Base-by-base conservation (phyloP, 2,329 filamentous ascomycete genomes). In the Cladophialophora psammophila region DNA sequence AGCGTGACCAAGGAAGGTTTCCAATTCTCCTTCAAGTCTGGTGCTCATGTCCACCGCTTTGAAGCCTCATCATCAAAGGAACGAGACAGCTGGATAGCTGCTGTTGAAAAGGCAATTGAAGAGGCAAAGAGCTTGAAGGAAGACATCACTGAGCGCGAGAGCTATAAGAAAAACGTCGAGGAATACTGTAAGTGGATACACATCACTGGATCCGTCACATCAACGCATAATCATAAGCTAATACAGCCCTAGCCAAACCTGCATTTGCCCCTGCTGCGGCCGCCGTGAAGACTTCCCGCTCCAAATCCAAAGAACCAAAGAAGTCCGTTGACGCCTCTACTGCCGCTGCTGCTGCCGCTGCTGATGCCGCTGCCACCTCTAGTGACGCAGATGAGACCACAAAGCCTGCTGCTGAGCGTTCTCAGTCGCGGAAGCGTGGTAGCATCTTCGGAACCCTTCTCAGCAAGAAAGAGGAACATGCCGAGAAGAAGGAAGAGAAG, bases 1-100 rank as follows among this genome's bases (percentile, higher is more conserved):
- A 92, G 96, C 78, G 86, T 96, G 66, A 86, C 87, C 78, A 88
- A 89, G 79, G 91, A 93, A 70, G 91, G 93, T 68, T 77, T 86
- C 72, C 94, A 95, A 82, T 97, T 99, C 85, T 84, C 88, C 77
- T 91, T 98, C 85, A 92, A 90, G 78, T 82, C 91, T 77, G 89
- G 91, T 81, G 91, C 91, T 74, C 90, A 96, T 83, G 96, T 97
- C 88, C 93, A 97, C 87, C 87, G 87, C 68, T 97, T 99, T 86
- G 94, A 97, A 87, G 92, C 94, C 65, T 76, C 84, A 75, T 90
- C 77, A 75, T 75, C 87, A 57, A 83, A 88, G 67, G 93, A 97
- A 83, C 93, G 94, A 78, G 93, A 97, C 80, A 92, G 91, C 86
- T 98, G 95, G 95, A 88, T 96, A 75, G 83, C 88, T 70, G 91